Evolutionary conservation across 129 eudicot genomes (phyloP).

Genomic region (Gnaphalium uliginosum): DNA sequence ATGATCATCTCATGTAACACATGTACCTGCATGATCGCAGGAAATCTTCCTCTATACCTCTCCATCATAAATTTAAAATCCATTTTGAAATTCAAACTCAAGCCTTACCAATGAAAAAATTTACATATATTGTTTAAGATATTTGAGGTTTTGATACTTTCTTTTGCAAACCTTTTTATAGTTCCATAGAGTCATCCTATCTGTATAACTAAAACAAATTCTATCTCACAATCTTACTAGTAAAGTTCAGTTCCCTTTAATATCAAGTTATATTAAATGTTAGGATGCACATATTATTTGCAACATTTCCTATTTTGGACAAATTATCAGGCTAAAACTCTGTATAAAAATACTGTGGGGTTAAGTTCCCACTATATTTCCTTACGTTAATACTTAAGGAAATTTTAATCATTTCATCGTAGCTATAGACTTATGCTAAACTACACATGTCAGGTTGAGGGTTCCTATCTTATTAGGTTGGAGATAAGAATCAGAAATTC

Average conservation of each 20-base stretch:
- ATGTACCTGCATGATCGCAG: conserved; percentile 6
- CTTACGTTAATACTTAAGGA: background rate
- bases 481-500: conserved; percentile 11
- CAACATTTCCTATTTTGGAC: conserved; percentile 1
- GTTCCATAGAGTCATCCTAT: background rate
- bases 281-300: background rate
- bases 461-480: background rate
- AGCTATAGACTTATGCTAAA: background rate
- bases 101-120: conserved; percentile 6
- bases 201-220: background rate
- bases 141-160: background rate
- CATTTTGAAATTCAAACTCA: conserved; percentile 13
- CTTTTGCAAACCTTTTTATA: conserved; percentile 3
- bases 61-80: background rate
- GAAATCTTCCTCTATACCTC: background rate
- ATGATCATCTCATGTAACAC: conserved; percentile 13
- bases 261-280: background rate
- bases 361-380: background rate
- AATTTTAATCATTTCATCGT: background rate
- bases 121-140: background rate
- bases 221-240: conserved; percentile 5
- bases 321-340: background rate
- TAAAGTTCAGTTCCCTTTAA: background rate
- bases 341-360: background rate
- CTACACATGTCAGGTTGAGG: background rate